These are phyloP conservation scores for Arabidopsis suecica DNA, from an alignment of 345 rosid genomes.

Conservation along the genomic window DNA sequence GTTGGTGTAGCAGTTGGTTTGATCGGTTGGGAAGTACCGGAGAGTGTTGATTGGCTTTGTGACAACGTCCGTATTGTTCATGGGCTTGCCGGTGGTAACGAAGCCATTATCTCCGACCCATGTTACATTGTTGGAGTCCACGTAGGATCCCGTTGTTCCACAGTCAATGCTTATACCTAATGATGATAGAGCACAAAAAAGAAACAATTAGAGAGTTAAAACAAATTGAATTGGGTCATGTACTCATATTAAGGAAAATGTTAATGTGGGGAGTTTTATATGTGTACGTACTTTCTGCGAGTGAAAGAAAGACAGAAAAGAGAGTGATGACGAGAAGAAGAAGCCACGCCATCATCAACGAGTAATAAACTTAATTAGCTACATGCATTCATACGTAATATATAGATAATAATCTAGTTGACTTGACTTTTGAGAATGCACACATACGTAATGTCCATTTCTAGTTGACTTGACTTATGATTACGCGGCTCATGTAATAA, in stretches of 20 bases:
- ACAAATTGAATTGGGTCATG: background rate
- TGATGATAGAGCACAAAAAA: background rate
- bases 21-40: conserved; percentile 37
- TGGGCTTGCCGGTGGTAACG: conserved; percentile 32
- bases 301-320: background rate
- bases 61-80: conserved; percentile 10
- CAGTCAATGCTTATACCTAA: conserved; percentile 39
- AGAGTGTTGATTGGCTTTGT: conserved; percentile 33
- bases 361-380: background rate
- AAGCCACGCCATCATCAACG: conserved; percentile 29
- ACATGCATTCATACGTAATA: conserved; percentile 35
- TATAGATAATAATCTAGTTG: conserved; percentile 13
- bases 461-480: conserved; percentile 31
- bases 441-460: background rate
- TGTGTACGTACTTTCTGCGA: conserved; percentile 8
- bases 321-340: conserved; percentile 4
- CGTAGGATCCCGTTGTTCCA: conserved; percentile 40
- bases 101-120: conserved; percentile 43
- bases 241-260: background rate
- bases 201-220: background rate
- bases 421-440: background rate
- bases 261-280: background rate
- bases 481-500: conserved; percentile 17
- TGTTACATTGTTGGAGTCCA: conserved; percentile 35
- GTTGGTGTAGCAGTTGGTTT: conserved; percentile 39